These are phyloP conservation scores for Retiboletus flavoniger DNA, from an alignment of 1,284 basidiomycete genomes.

Conservation along the genomic window DNA sequence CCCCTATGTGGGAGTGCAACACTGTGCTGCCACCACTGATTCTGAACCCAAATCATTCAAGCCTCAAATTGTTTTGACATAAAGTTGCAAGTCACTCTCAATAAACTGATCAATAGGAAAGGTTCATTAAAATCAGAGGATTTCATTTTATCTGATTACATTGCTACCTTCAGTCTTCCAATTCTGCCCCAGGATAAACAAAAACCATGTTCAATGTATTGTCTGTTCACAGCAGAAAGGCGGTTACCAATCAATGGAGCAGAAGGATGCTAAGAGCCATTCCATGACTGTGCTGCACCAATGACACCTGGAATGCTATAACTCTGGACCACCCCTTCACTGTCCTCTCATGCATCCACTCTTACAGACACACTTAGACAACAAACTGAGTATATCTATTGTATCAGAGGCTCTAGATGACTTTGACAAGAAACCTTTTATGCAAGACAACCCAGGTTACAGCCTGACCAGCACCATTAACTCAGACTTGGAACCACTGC, in stretches of 20 bases:
- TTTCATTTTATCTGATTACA: background rate
- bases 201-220: background rate
- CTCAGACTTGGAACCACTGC: background rate
- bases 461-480: background rate
- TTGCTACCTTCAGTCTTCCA: background rate
- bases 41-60: background rate
- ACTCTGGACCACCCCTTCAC: background rate
- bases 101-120: background rate
- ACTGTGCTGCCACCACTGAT: no score
- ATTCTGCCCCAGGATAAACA: background rate
- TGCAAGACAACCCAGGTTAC: background rate
- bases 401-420: background rate
- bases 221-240: background rate
- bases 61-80: background rate
- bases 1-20: background rate
- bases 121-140: background rate
- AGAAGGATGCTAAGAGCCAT: background rate
- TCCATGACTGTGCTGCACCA: background rate
- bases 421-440: background rate
- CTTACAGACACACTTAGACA: background rate
- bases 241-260: background rate
- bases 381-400: background rate
- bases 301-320: background rate
- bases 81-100: background rate
- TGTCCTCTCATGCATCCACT: background rate